Conservation (phyloP, 805 yeast species). For the Metschnikowia aberdeeniae region DNA sequence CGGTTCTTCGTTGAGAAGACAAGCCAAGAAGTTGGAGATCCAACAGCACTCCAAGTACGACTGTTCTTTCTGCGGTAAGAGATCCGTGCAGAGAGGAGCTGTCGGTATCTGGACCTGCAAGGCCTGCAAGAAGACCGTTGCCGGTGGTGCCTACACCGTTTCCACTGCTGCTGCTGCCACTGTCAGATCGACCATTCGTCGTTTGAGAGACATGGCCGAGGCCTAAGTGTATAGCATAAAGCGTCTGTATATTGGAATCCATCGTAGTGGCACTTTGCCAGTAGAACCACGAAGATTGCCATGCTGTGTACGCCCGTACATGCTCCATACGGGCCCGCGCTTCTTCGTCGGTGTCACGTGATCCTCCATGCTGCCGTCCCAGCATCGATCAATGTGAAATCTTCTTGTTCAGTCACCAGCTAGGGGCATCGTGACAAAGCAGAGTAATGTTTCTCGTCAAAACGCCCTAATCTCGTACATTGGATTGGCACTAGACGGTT, state of each 20-base stretch:
- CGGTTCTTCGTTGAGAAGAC: constrained; percentile 99
- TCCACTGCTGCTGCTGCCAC: constrained; percentile 99
- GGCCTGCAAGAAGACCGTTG: constrained; percentile 93
- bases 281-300: too few species aligned
- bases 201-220: constrained; percentile 99
- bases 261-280: too few species aligned
- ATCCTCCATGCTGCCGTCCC: too few species aligned
- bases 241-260: background rate
- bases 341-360: too few species aligned
- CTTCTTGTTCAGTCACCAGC: too few species aligned
- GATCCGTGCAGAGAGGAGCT: constrained; percentile 94
- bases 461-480: too few species aligned
- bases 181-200: constrained; percentile 99
- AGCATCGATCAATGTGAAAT: too few species aligned
- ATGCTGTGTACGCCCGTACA: too few species aligned
- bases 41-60: constrained; percentile 99
- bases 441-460: too few species aligned
- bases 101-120: constrained; percentile 99
- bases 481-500: too few species aligned
- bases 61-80: constrained; percentile 99
- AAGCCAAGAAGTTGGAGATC: constrained; percentile 97
- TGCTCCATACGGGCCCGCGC: too few species aligned
- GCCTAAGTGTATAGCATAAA: constrained; percentile 54
- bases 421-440: too few species aligned
- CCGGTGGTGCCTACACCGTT: constrained; percentile 99